Evolutionary conservation across 2,329 filamentous ascomycete genomes (phyloP).

Genomic region (Talaromyces sp.): DNA sequence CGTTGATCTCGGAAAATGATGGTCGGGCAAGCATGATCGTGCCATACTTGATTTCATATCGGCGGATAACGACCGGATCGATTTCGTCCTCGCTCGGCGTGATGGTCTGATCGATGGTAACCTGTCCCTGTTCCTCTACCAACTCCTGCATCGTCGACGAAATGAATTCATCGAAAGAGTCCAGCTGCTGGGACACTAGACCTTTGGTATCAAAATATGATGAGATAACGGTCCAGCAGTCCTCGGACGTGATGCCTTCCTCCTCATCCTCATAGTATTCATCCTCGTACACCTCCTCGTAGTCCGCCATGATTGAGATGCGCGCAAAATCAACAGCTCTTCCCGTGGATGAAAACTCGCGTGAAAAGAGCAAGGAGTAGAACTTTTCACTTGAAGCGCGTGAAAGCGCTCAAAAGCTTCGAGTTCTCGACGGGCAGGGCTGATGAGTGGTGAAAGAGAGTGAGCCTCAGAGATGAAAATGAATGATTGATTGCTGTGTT

Average conservation of each 20-base stretch:
- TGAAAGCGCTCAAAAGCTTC: slow-evolving; percentile 13
- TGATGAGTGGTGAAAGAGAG: slow-evolving; percentile 23
- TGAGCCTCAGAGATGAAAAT: slow-evolving; percentile 25
- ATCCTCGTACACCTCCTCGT: slow-evolving; percentile 65
- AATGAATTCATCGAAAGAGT: slow-evolving; percentile 97
- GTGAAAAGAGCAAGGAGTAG: neutral
- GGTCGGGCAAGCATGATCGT: slow-evolving; percentile 84
- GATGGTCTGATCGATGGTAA: slow-evolving; percentile 91
- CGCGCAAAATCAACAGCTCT: slow-evolving; percentile 3
- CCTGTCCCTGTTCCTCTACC: slow-evolving; percentile 83
- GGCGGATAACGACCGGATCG: slow-evolving; percentile 76
- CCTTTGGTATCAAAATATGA: slow-evolving; percentile 96
- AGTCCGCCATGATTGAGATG: slow-evolving; percentile 50
- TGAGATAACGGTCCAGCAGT: slow-evolving; percentile 97
- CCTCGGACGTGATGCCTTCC: slow-evolving; percentile 85
- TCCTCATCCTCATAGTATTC: slow-evolving; percentile 65
- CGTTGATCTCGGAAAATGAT: slow-evolving; percentile 89
- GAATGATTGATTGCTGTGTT: slow-evolving; percentile 23
- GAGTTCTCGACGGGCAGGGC: slow-evolving; percentile 22
- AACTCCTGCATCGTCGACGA: slow-evolving; percentile 91
- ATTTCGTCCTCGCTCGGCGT: slow-evolving; percentile 69
- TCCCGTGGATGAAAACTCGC: slow-evolving; percentile 1
- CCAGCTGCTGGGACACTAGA: slow-evolving; percentile 93
- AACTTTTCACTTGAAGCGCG: slow-evolving; percentile 16
- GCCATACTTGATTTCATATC: slow-evolving; percentile 94